Evolutionary conservation across 1,139 yeast species (phyloP), one percentile per base, ranked within the genome.

Genomic region (Scheffersomyces illinoinensis): DNA sequence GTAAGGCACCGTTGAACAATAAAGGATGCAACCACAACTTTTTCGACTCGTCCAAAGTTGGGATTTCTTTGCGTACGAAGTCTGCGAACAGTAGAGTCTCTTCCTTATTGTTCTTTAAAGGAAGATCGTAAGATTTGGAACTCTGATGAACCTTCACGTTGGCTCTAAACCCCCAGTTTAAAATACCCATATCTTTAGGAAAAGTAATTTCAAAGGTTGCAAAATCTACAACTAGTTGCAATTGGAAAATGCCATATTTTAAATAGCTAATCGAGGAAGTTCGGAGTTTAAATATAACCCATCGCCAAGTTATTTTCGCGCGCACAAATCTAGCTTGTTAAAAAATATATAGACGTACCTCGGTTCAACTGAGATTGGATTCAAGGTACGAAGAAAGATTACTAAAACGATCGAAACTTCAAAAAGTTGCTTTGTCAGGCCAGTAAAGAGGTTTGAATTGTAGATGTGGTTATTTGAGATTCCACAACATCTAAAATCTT

Each of bases 1-100:
- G 98, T 52, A 91, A 75, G 33, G 87, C 78, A 51, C 97, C 97
- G 64, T 86, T 89, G 71, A 88, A 88, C 49, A 89, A 74, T 4
- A 80, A 72, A 6, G 96, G 95, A 61, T 85, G 82, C 66, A 90
- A 77, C 76, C 83, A 80, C 68, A 88, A 85, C 63, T 74, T 77
- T 59, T 73, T 68, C 24, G 64, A 57, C 2, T 74, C 68, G 59
- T 76, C 74, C 24, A 77, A 64, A 53, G 71, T 61, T 7, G 73
- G 67, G 54, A 79, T 61, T 7, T 69, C 59, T 5, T 64, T 58
- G 21, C 61, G 58, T 50, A 78, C 64, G 26, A 78, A 67, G 19
- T 71, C 68, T 47, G 68, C 55, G 49, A 75, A 72, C 50, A 63
- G 66, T 50, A 64, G 57, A 6, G 65, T 59, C 1, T 59, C 58